Percentiles rank a stretch among this genome's conserved stretches.
Evolutionary conservation across 352 stramenopile genomes (phyloP).

Genomic region (Stephanocyclus meneghinianus): DNA sequence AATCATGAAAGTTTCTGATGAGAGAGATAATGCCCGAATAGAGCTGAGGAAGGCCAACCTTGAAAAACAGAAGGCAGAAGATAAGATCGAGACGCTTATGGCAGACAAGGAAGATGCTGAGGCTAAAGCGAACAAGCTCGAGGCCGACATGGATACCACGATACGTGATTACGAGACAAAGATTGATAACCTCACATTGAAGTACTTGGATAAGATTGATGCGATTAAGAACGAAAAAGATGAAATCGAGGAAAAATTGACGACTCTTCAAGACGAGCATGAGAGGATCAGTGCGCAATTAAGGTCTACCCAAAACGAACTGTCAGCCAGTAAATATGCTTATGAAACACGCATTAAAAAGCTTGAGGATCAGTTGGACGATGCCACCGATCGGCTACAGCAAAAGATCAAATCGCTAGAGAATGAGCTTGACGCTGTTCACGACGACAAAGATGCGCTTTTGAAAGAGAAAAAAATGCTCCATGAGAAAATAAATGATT

Average conservation of each 20-base stretch:
- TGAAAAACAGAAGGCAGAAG: slow-evolving; percentile 42
- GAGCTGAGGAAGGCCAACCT: slow-evolving; percentile 32
- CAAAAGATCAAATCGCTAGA: slow-evolving; percentile 48
- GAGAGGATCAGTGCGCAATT: slow-evolving; percentile 24
- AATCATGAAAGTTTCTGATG: slow-evolving; percentile 13
- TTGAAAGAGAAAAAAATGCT: slow-evolving; percentile 47
- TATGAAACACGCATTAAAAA: slow-evolving; percentile 57
- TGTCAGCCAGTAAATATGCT: slow-evolving; percentile 49
- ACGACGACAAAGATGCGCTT: slow-evolving; percentile 44
- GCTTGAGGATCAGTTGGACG: slow-evolving; percentile 53
- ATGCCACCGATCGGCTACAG: slow-evolving; percentile 34
- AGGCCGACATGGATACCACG: slow-evolving; percentile 43
- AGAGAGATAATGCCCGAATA: slow-evolving; percentile 33
- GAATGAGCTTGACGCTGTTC: slow-evolving; percentile 42
- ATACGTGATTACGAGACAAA: slow-evolving; percentile 50
- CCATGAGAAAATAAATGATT: slow-evolving; percentile 24
- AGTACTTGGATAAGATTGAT: slow-evolving; percentile 58
- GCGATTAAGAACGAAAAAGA: slow-evolving; percentile 46
- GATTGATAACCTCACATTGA: slow-evolving; percentile 52
- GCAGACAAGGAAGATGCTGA: slow-evolving; percentile 49
- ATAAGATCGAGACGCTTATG: slow-evolving; percentile 42
- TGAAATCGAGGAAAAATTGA: slow-evolving; percentile 41
- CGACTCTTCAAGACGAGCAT: slow-evolving; percentile 41
- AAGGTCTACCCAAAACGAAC: slow-evolving; percentile 36
- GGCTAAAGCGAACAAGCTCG: slow-evolving; percentile 29